Percentiles rank a stretch among this genome's conserved stretches.
These are phyloP conservation scores for Sporothrix phasma DNA, from an alignment of 2,329 filamentous ascomycete genomes.

Conservation along the genomic window DNA sequence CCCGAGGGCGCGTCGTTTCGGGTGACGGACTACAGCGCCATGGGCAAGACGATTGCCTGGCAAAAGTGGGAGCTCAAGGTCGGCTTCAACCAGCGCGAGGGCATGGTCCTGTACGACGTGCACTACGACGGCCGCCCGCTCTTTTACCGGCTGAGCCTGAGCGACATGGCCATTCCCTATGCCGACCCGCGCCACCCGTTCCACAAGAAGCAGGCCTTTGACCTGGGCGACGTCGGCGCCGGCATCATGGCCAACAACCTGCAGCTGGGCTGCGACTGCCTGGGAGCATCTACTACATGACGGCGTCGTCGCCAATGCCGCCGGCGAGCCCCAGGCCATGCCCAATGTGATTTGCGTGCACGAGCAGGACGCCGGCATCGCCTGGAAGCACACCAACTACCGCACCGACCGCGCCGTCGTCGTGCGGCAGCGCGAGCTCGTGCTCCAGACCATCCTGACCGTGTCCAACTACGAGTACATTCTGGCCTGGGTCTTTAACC, in stretches of 20 bases:
- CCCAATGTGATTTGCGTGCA: slow-evolving; percentile 56
- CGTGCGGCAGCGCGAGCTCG: slow-evolving; percentile 49
- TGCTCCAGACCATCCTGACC: slow-evolving; percentile 60
- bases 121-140: slow-evolving; percentile 56
- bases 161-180: slow-evolving; percentile 59
- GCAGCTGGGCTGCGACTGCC: slow-evolving; percentile 57
- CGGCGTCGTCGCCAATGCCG: slow-evolving; percentile 39
- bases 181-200: slow-evolving; percentile 56
- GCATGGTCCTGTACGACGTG: slow-evolving; percentile 60
- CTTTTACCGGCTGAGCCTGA: slow-evolving; percentile 56
- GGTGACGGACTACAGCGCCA: slow-evolving; percentile 28
- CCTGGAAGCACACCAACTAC: slow-evolving; percentile 63
- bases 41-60: slow-evolving; percentile 42
- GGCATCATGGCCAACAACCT: slow-evolving; percentile 61
- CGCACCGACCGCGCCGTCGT: slow-evolving; percentile 53
- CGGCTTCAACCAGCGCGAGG: slow-evolving; percentile 60
- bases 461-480: slow-evolving; percentile 61
- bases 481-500: slow-evolving; percentile 46
- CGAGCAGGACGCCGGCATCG: slow-evolving; percentile 60
- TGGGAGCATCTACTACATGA: slow-evolving; percentile 57
- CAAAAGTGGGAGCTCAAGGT: slow-evolving; percentile 62
- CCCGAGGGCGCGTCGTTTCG: slow-evolving; percentile 31
- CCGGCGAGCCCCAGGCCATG: slow-evolving; percentile 39
- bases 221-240: slow-evolving; percentile 60
- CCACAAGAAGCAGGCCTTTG: slow-evolving; percentile 62